Conservation (phyloP, 2,329 filamentous ascomycete genomes). For the Cercospora zeae-maydis region DNA sequence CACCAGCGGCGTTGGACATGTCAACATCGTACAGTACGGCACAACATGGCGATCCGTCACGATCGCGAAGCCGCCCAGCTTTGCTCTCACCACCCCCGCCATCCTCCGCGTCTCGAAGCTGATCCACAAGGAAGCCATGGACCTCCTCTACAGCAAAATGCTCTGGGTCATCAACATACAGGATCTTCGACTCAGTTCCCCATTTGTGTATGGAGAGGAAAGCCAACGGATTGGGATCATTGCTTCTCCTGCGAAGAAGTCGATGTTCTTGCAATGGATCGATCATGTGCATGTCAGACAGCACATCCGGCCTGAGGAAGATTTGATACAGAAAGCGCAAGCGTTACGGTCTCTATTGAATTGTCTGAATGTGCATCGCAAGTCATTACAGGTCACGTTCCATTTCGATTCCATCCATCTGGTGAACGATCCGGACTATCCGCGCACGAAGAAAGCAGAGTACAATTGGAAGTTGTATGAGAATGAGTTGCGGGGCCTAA, state of each 20-base stretch:
- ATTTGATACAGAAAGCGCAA: conserved; percentile 15
- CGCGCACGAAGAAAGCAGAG: neutral
- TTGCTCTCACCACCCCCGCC: conserved; percentile 3
- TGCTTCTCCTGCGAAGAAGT: neutral
- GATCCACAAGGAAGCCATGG: conserved; percentile 16
- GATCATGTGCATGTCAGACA: conserved; percentile 15
- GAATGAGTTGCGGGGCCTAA: neutral
- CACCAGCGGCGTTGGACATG: conserved; percentile 8
- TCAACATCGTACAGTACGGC: conserved; percentile 4
- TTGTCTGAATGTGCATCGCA: conserved; percentile 13
- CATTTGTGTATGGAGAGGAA: neutral
- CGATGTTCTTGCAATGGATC: conserved; percentile 16
- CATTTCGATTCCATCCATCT: conserved; percentile 18
- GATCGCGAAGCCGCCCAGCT: conserved; percentile 15
- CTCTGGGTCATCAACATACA: conserved; percentile 18
- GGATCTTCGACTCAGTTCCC: conserved; percentile 2
- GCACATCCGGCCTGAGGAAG: conserved; percentile 16
- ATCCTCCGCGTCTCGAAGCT: conserved; percentile 11
- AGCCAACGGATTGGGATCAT: neutral
- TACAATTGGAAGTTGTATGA: conserved; percentile 14
- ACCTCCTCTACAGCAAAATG: conserved; percentile 12
- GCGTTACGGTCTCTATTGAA: conserved; percentile 5
- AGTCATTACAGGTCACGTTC: conserved; percentile 7
- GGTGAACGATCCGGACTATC: conserved; percentile 14
- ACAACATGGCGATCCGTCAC: conserved; percentile 13